Base-by-base conservation (phyloP, 202 grass and related monocot species). In the Eragrostis tef region DNA sequence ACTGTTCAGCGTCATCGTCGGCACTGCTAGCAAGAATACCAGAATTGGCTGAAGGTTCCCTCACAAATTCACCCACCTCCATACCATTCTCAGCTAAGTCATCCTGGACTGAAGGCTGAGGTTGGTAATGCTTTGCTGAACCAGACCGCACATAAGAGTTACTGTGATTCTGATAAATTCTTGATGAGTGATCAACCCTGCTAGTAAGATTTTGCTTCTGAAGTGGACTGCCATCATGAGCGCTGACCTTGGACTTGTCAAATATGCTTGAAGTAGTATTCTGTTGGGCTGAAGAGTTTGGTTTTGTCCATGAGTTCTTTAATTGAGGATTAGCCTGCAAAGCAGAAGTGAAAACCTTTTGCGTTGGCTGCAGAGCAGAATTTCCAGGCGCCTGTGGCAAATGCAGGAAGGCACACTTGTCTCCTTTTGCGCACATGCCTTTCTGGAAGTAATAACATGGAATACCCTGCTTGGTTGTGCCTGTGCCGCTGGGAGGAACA, bases 401-500 rank as follows among this genome's bases (percentile, higher is more conserved):
- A 59, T 93, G 88, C 75, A 83, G 73, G 85, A 90, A 93, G 63
- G 74, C 66, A 45, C 91, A 93, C 51, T 52, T 80, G 54, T 86
- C 77, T 51, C 91, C 91, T 86, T 93, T 93, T 41, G 81, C 44
- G 6, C 91, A 93, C 79, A 86, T 85, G 13, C 83, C 88, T 65
- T 93, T 93, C 75, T 88, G 86, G n/a, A 90, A 90, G 73, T 86
- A 90, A 78, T 88, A 93, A n/a, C 91, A 93, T 8, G 91, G 85
- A 73, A 86, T 75, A 59, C 9, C 81, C 63, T 86, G 85, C 71
- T 90, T 93, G 29, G 70, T 31, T 36, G 15, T 36, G 60, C 25
- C 60, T 13, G 49, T 70, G 62, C 64, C 75, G 79, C 45, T 59
- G 51, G 78, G 20, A 84, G 61, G 67, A 81, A 64, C 6, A 74